These are phyloP conservation scores for Lactarius akahatsu DNA, from an alignment of 768 basidiomycete species.

Conservation along the genomic window DNA sequence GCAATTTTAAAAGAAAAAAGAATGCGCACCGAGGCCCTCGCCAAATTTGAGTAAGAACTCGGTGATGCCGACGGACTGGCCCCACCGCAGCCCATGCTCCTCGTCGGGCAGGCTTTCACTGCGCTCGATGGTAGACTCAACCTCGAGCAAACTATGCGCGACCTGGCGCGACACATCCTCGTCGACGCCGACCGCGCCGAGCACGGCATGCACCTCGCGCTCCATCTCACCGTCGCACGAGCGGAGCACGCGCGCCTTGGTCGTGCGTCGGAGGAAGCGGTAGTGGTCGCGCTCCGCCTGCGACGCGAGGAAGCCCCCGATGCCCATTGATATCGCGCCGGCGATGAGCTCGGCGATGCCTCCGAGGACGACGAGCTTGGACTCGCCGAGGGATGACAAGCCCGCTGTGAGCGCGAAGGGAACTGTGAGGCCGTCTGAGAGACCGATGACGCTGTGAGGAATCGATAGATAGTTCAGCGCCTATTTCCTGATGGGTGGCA, in stretches of 20 bases:
- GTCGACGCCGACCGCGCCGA: conserved; percentile 88
- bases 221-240: conserved; percentile 96
- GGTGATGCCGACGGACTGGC: conserved; percentile 80
- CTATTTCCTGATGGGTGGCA: conserved; percentile 12
- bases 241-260: conserved; percentile 76
- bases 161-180: conserved; percentile 77
- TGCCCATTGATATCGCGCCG: conserved; percentile 97
- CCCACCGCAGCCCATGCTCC: conserved; percentile 65
- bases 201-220: conserved; percentile 85
- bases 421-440: conserved; percentile 86
- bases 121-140: conserved; percentile 45
- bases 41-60: conserved; percentile 96
- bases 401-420: conserved; percentile 91
- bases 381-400: conserved; percentile 84
- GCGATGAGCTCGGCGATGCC: conserved; percentile 96
- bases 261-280: conserved; percentile 73
- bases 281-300: conserved; percentile 97
- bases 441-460: conserved; percentile 71
- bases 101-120: conserved; percentile 37
- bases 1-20: too few species aligned
- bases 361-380: conserved; percentile 88
- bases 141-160: conserved; percentile 67
- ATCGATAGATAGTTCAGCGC: neutral
- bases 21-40: conserved; percentile 69
- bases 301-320: conserved; percentile 96